Percentiles rank a stretch among this genome's conserved stretches.
Evolutionary conservation across 2,329 filamentous ascomycete species (phyloP).

Genomic region (Aspergillus puulaauensis): DNA sequence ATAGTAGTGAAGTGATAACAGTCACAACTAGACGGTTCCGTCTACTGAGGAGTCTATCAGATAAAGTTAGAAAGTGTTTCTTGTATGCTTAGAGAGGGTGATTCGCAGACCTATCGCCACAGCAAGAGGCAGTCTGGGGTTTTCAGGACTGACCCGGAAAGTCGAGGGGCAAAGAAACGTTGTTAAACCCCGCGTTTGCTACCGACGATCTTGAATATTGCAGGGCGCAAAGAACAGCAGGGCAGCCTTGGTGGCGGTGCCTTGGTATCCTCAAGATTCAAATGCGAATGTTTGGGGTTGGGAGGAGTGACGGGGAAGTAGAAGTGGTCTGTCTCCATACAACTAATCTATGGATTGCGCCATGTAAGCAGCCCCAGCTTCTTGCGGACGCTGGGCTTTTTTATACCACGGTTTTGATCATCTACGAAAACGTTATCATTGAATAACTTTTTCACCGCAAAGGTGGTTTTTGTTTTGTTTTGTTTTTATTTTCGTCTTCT

Average conservation of each 20-base stretch:
- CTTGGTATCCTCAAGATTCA: background rate
- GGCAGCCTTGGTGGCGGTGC: background rate
- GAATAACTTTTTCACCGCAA: background rate
- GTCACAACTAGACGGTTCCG: background rate
- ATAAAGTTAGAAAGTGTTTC: slow-evolving; percentile 3
- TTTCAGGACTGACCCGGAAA: background rate
- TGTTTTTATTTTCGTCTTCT: too few relatives aligned
- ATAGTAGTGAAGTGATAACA: background rate
- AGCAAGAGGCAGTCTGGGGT: background rate
- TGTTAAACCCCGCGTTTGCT: slow-evolving; percentile 11
- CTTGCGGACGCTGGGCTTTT: background rate
- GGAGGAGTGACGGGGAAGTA: background rate
- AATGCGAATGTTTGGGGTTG: background rate
- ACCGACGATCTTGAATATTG: slow-evolving; percentile 1
- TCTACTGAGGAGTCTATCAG: background rate
- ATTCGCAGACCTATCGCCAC: slow-evolving; percentile 14
- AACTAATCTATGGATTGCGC: background rate
- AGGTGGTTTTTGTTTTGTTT: too few relatives aligned
- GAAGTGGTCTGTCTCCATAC: background rate
- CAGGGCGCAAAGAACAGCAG: background rate
- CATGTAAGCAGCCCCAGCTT: background rate
- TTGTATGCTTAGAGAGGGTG: background rate
- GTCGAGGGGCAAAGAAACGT: background rate
- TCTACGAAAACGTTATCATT: background rate
- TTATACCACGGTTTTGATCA: background rate